phyloP scores from a whole-genome alignment of 257 asterid genomes.

The Capsicum pubescens region DNA sequence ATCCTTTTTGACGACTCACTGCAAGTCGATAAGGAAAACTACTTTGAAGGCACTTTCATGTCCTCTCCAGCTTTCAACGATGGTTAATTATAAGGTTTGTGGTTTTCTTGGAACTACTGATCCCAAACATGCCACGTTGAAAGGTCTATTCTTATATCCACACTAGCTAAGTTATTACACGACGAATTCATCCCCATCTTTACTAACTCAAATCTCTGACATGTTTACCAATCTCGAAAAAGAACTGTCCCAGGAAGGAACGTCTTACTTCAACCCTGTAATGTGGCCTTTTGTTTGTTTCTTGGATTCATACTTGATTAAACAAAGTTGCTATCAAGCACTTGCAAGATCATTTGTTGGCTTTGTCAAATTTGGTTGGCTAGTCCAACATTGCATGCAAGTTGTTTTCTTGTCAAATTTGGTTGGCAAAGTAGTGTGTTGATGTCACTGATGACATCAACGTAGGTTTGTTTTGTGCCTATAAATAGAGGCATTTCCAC shows the following conservation, averaged over 20 bases:
- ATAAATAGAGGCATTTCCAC: too few relatives aligned
- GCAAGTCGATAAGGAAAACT: slow-evolving; percentile 61
- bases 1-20: slow-evolving; percentile 71
- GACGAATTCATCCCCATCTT: slow-evolving; percentile 50
- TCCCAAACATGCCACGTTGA: slow-evolving; percentile 51
- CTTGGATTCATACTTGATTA: too few relatives aligned
- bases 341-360: too few relatives aligned
- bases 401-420: too few relatives aligned
- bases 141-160: slow-evolving; percentile 47
- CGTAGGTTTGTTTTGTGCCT: too few relatives aligned
- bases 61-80: slow-evolving; percentile 67
- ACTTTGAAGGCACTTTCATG: slow-evolving; percentile 78
- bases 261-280: slow-evolving; percentile 53
- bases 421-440: too few relatives aligned
- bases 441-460: too few relatives aligned
- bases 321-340: too few relatives aligned
- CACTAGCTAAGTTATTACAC: slow-evolving; percentile 46
- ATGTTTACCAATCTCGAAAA: slow-evolving; percentile 58
- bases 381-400: too few relatives aligned
- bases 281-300: too few relatives aligned
- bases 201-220: slow-evolving; percentile 38
- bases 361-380: too few relatives aligned
- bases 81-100: slow-evolving; percentile 66
- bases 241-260: slow-evolving; percentile 47
- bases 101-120: slow-evolving; percentile 66